phyloP scores from a whole-genome alignment of 345 rosid species.

The Salix caprea region DNA sequence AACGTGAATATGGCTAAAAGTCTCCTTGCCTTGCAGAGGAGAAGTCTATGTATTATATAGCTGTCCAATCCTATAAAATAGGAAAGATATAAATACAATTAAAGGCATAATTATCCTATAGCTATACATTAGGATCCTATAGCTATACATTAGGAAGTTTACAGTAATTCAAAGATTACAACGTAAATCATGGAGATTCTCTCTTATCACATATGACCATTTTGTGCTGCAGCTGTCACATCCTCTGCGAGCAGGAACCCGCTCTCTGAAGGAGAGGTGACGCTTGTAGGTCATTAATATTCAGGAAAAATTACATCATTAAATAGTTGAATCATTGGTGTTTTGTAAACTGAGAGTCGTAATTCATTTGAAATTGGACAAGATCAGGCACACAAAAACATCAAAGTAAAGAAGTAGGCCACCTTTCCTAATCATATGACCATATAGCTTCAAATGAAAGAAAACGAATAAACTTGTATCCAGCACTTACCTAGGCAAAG shows the following conservation, averaged over 20 bases:
- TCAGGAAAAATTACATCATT: neutral
- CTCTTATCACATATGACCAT: constrained; percentile 10
- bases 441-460: neutral
- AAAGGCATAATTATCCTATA: too few relatives aligned
- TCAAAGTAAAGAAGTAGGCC: neutral
- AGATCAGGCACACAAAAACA: neutral
- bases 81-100: too few relatives aligned
- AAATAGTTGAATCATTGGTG: neutral
- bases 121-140: too few relatives aligned
- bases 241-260: constrained; percentile 60
- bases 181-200: too few relatives aligned
- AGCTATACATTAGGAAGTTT: too few relatives aligned
- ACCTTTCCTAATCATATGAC: neutral
- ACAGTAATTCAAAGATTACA: too few relatives aligned
- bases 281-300: neutral
- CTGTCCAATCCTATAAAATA: too few relatives aligned
- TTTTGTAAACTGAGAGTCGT: neutral
- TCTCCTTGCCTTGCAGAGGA: too few relatives aligned
- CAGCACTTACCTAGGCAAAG: constrained; percentile 67
- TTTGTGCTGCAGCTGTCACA: constrained; percentile 19
- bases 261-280: constrained; percentile 51
- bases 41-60: too few relatives aligned
- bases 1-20: too few relatives aligned
- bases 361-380: neutral
- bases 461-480: neutral